Percentiles rank a stretch among this genome's conserved stretches.
Conservation (phyloP, 306 rosid species). For the cucumber (Cucumis sativus) region DNA sequence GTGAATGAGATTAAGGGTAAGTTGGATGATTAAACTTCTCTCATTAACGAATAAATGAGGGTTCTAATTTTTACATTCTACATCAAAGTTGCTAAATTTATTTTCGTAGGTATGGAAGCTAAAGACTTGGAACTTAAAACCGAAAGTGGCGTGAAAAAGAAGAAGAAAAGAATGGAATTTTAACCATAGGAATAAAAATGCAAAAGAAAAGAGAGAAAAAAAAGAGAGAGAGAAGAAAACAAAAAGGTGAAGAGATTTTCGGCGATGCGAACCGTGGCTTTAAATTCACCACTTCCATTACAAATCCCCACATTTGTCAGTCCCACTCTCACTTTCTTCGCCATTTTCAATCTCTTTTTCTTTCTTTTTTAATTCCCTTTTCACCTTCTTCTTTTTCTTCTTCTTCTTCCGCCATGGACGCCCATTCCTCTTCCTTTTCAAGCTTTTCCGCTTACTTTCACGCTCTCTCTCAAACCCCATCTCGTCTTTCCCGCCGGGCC, state of each 20-base stretch:
- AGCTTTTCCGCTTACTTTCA: constrained; percentile 44
- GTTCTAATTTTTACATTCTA: no score
- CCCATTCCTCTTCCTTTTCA: constrained; percentile 48
- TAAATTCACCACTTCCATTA: constrained; percentile 1
- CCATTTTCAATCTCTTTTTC: neutral
- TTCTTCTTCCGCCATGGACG: constrained; percentile 25
- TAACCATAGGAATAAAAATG: neutral
- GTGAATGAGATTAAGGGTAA: no score
- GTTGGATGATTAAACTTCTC: no score
- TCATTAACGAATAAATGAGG: no score
- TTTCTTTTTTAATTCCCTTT: neutral
- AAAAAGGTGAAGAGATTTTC: neutral
- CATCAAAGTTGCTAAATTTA: no score
- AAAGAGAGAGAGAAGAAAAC: neutral
- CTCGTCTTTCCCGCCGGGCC: constrained; percentile 63
- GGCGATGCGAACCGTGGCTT: constrained; percentile 3
- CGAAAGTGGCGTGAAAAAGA: neutral
- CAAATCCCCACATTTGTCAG: constrained; percentile 8
- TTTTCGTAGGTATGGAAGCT: neutral
- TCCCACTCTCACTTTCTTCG: neutral
- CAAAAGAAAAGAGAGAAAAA: neutral
- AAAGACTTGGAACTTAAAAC: neutral
- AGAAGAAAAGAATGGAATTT: neutral
- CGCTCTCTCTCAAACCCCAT: constrained; percentile 48
- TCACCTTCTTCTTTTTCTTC: neutral